Percentiles rank a stretch among this genome's conserved stretches.
Evolutionary conservation across 176 grass and related monocot genomes (phyloP).

Genomic region (Juncus effusus): DNA sequence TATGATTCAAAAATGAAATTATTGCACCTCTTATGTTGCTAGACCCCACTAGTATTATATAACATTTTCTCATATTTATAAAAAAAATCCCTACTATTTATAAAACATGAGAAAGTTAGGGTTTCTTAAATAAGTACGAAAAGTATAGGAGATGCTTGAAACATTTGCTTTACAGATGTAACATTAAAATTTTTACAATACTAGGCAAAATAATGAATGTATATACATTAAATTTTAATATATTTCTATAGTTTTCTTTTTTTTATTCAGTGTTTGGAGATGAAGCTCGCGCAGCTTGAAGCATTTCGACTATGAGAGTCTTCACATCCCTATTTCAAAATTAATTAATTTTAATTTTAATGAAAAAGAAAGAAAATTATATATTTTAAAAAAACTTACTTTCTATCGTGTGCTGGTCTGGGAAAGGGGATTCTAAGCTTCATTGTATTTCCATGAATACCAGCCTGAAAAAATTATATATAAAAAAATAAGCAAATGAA

Average conservation of each 20-base stretch:
- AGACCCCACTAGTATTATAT: not conserved
- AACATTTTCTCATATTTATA: too few species aligned
- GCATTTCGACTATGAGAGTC: conserved; percentile 95
- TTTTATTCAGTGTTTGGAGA: conserved; percentile 28
- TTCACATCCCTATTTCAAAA: conserved; percentile 63
- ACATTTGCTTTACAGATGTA: too few species aligned
- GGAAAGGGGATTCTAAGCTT: conserved; percentile 90
- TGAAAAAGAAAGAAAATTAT: not conserved
- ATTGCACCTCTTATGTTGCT: conserved; percentile 14
- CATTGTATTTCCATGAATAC: conserved; percentile 61
- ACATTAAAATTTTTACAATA: too few species aligned
- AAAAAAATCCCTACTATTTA: too few species aligned
- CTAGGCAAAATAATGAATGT: too few species aligned
- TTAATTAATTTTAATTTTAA: not conserved
- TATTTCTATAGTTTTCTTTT: not conserved
- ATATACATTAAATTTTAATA: too few species aligned
- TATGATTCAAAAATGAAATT: conserved; percentile 1
- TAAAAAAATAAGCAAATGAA: conserved; percentile 6
- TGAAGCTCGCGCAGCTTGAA: conserved; percentile 64
- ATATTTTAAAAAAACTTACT: conserved; percentile 36
- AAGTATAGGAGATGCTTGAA: too few species aligned
- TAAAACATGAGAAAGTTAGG: too few species aligned
- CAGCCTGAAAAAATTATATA: conserved; percentile 49
- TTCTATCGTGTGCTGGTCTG: conserved; percentile 74
- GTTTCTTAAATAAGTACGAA: too few species aligned